Conservation (phyloP, 2,329 filamentous ascomycete genomes). For the Cladosporium sp. region DNA sequence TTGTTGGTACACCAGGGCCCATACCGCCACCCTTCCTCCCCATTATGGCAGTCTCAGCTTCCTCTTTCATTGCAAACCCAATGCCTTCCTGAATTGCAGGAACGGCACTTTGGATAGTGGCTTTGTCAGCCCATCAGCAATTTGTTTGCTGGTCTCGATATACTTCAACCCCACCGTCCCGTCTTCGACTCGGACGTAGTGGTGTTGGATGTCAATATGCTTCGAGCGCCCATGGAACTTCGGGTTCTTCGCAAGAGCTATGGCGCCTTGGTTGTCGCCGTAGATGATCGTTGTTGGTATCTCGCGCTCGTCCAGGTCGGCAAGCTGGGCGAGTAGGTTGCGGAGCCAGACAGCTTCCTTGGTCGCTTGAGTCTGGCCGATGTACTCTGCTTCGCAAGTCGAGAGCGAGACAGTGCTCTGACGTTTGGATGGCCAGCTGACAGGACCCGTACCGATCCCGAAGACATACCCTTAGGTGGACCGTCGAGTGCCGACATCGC, state of each 20-base stretch:
- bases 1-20: neutral
- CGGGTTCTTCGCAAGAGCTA: conserved; percentile 8
- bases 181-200: conserved; percentile 1
- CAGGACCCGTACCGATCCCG: conserved; percentile 17
- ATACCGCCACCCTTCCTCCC: neutral
- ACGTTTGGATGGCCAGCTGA: conserved; percentile 21
- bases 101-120: neutral
- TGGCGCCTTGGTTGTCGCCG: conserved; percentile 12
- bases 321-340: conserved; percentile 1
- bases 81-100: neutral
- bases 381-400: conserved; percentile 24
- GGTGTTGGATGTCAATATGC: neutral
- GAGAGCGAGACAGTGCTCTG: conserved; percentile 19
- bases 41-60: neutral
- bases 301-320: neutral
- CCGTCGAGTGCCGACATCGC: conserved; percentile 16
- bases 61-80: neutral
- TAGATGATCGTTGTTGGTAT: conserved; percentile 11
- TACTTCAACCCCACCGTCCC: conserved; percentile 3
- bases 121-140: neutral
- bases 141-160: neutral
- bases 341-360: conserved; percentile 23
- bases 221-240: conserved; percentile 5
- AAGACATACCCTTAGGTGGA: conserved; percentile 24
- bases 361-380: conserved; percentile 19